Conservation (phyloP, 2,329 filamentous ascomycete genomes). For the Colletotrichum caudatum region DNA sequence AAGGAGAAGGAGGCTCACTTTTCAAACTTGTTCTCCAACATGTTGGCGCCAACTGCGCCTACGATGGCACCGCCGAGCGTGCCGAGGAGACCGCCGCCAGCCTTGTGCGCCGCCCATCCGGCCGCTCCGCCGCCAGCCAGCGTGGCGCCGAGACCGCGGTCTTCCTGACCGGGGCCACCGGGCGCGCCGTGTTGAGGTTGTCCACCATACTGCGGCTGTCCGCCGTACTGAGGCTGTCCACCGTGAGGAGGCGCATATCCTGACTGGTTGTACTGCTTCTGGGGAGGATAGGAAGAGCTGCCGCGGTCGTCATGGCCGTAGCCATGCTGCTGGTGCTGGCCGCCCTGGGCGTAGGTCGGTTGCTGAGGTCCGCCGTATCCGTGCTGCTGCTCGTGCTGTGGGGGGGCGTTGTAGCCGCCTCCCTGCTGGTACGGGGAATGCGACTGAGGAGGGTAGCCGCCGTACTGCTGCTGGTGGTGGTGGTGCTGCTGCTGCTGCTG, state of each 20-base stretch:
- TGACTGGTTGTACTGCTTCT: slow-evolving; percentile 43
- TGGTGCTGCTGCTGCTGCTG: slow-evolving; percentile 41
- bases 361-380: slow-evolving; percentile 41
- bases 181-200: slow-evolving; percentile 39
- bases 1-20: slow-evolving; percentile 41
- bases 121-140: slow-evolving; percentile 65
- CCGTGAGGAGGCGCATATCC: slow-evolving; percentile 35
- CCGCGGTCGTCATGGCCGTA: slow-evolving; percentile 50
- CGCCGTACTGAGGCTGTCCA: slow-evolving; percentile 31
- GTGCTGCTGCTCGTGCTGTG: slow-evolving; percentile 29
- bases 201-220: slow-evolving; percentile 33
- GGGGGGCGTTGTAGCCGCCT: slow-evolving; percentile 41
- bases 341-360: slow-evolving; percentile 28
- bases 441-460: slow-evolving; percentile 40
- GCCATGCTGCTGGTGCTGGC: slow-evolving; percentile 45
- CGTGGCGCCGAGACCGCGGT: slow-evolving; percentile 68
- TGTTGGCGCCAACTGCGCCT: slow-evolving; percentile 67
- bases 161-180: slow-evolving; percentile 53
- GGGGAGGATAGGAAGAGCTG: slow-evolving; percentile 41
- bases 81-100: slow-evolving; percentile 64
- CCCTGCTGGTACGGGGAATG: slow-evolving; percentile 44
- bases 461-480: slow-evolving; percentile 38
- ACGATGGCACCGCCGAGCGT: slow-evolving; percentile 63
- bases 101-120: slow-evolving; percentile 65
- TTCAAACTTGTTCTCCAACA: slow-evolving; percentile 59